phyloP scores from a whole-genome alignment of 257 asterid genomes.

The Ilex aquifolium region DNA sequence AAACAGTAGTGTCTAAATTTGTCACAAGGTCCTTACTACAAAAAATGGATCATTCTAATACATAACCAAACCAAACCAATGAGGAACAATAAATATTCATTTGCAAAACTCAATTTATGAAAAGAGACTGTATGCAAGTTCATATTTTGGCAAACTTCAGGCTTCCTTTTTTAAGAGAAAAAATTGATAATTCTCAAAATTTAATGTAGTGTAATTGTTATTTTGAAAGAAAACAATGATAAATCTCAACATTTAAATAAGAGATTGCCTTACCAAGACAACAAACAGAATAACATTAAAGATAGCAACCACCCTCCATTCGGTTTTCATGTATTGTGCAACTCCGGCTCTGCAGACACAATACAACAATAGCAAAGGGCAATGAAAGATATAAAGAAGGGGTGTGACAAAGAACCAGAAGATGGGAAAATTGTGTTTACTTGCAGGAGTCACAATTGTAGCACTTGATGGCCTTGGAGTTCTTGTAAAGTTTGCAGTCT shows the following conservation, averaged over 20 bases:
- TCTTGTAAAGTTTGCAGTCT: slow-evolving; percentile 84
- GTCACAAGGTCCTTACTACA: background rate
- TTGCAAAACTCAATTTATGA: no score
- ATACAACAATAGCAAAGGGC: background rate
- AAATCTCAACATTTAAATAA: background rate
- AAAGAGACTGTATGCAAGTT: background rate
- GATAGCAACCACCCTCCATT: slow-evolving; percentile 93
- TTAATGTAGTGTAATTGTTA: background rate
- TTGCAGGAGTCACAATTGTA: slow-evolving; percentile 93
- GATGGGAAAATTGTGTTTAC: slow-evolving; percentile 27
- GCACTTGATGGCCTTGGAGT: slow-evolving; percentile 62
- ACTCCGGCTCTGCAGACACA: slow-evolving; percentile 72
- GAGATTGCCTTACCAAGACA: slow-evolving; percentile 47
- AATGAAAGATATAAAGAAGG: background rate
- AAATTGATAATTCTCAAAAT: background rate
- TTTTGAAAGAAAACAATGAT: slow-evolving; percentile 2
- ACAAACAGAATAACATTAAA: slow-evolving; percentile 70
- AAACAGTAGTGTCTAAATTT: no score
- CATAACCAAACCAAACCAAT: no score
- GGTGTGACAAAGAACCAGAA: background rate
- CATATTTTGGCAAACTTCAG: background rate
- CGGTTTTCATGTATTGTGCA: slow-evolving; percentile 92
- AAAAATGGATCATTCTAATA: no score
- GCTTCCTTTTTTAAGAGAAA: background rate
- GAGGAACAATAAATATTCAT: no score